A percentile compares a stretch with the other conserved stretches of the same genome.
Conservation (phyloP, 2,329 filamentous ascomycete species). For the Mollisiaceae sp. region DNA sequence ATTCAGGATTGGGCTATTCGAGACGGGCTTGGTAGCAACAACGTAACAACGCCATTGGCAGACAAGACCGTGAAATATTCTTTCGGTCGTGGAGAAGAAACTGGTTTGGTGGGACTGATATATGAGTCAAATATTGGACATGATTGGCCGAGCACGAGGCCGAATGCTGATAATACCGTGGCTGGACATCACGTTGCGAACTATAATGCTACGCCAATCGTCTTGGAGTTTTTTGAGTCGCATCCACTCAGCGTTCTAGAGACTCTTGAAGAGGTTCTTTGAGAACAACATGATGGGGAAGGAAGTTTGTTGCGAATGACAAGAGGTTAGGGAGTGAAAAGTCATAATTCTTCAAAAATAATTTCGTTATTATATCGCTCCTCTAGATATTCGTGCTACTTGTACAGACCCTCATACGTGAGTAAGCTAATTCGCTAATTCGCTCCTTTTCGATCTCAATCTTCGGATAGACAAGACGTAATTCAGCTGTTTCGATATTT, state of each 20-base stretch:
- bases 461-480: too few species aligned
- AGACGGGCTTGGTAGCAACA: slow-evolving; percentile 14
- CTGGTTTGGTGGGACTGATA: slow-evolving; percentile 21
- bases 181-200: slow-evolving; percentile 12
- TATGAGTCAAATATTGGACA: slow-evolving; percentile 21
- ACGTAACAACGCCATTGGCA: slow-evolving; percentile 12
- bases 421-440: too few species aligned
- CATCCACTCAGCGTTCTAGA: slow-evolving; percentile 20
- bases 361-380: too few species aligned
- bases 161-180: slow-evolving; percentile 20
- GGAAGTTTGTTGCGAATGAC: background rate
- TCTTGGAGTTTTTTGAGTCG: slow-evolving; percentile 20
- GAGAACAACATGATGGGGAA: background rate
- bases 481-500: too few species aligned
- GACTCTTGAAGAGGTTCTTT: slow-evolving; percentile 11
- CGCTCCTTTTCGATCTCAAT: too few species aligned
- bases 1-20: slow-evolving; percentile 23
- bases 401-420: too few species aligned
- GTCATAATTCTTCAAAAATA: too few species aligned
- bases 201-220: slow-evolving; percentile 25
- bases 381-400: too few species aligned
- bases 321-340: background rate
- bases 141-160: slow-evolving; percentile 26
- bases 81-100: slow-evolving; percentile 14
- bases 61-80: slow-evolving; percentile 15